Evolutionary conservation across 2,329 filamentous ascomycete species (phyloP).

Genomic region (Alternaria atra): DNA sequence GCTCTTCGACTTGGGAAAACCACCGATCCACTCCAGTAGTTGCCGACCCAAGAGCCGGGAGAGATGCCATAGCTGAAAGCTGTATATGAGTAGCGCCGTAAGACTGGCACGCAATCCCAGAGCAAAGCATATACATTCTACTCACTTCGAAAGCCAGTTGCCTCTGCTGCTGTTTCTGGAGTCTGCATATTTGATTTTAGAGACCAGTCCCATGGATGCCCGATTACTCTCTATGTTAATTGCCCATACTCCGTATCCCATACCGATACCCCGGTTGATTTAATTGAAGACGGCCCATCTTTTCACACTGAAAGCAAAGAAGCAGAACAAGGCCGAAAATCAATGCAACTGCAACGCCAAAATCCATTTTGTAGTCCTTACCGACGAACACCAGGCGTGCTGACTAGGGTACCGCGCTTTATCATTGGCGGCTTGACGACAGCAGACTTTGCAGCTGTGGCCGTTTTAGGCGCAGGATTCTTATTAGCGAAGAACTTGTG

Average conservation of each 20-base stretch:
- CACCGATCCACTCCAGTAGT: not conserved
- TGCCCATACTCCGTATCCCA: not conserved
- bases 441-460: constrained; percentile 27
- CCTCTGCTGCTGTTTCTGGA: not conserved
- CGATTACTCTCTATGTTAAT: not conserved
- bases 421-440: constrained; percentile 40
- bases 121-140: not conserved
- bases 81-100: not conserved
- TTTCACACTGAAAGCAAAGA: not conserved
- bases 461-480: constrained; percentile 26
- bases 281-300: not conserved
- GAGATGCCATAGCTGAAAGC: not conserved
- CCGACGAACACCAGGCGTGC: constrained; percentile 24
- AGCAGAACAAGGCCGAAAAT: constrained; percentile 3
- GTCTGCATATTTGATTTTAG: not conserved
- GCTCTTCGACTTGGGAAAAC: not conserved
- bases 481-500: constrained; percentile 80
- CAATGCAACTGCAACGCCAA: constrained; percentile 2
- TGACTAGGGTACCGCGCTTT: constrained; percentile 28
- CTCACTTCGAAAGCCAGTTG: not conserved
- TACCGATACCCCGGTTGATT: not conserved
- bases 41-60: not conserved
- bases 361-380: constrained; percentile 17
- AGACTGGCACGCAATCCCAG: not conserved
- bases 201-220: not conserved